phyloP scores from a whole-genome alignment of 495 filamentous ascomycete species.

The Cercophora newfieldiana region DNA sequence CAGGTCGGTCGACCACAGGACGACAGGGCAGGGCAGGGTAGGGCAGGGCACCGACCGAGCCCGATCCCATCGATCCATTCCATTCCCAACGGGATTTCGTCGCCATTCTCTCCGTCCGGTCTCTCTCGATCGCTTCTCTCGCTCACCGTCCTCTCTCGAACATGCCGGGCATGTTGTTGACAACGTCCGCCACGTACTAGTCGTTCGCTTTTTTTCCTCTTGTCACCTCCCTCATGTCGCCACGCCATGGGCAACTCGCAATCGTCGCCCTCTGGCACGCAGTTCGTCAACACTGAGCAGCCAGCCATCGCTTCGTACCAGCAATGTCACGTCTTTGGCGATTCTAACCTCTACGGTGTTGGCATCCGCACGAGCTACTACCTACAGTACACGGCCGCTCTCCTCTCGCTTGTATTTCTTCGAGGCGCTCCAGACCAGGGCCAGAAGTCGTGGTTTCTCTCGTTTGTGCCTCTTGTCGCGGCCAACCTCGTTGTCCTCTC shows the following conservation, averaged over 20 bases:
- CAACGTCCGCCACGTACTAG: background rate
- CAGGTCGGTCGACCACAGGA: background rate
- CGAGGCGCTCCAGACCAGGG: background rate
- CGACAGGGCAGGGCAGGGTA: background rate
- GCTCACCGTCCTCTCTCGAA: background rate
- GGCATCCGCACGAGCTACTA: slow-evolving; percentile 20
- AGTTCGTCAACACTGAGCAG: slow-evolving; percentile 15
- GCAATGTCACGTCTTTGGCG: slow-evolving; percentile 20
- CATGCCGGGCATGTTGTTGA: slow-evolving; percentile 4
- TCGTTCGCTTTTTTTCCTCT: slow-evolving; percentile 1
- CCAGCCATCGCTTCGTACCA: slow-evolving; percentile 12
- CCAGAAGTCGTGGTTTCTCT: slow-evolving; percentile 17
- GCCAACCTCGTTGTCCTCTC: slow-evolving; percentile 15
- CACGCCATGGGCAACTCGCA: slow-evolving; percentile 17
- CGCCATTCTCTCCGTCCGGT: background rate
- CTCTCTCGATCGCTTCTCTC: background rate
- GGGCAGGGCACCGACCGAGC: background rate
- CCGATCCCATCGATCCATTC: background rate
- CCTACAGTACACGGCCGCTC: slow-evolving; percentile 19
- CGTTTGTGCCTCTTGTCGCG: slow-evolving; percentile 16
- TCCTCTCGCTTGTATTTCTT: slow-evolving; percentile 18
- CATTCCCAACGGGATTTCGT: background rate
- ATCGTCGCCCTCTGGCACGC: slow-evolving; percentile 14
- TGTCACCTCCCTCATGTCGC: background rate
- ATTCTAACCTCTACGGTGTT: slow-evolving; percentile 21